These are phyloP conservation scores for Lentinula edodes DNA, from an alignment of 768 basidiomycete genomes.

Conservation along the genomic window DNA sequence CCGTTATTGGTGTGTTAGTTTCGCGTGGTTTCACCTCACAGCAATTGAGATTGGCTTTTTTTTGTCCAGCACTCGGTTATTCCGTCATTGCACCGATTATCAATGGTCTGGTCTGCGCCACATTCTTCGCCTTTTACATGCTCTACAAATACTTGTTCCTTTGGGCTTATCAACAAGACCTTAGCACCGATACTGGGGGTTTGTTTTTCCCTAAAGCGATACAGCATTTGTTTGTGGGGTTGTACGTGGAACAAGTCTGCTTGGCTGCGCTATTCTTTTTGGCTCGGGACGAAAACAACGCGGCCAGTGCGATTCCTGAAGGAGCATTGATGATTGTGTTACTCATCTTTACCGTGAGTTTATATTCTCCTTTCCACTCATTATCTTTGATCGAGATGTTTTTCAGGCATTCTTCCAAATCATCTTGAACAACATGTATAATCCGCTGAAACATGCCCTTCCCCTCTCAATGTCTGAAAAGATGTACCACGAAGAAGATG, in stretches of 20 bases:
- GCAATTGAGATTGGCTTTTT: too few species aligned
- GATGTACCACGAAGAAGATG: conserved; percentile 36
- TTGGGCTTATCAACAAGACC: conserved; percentile 54
- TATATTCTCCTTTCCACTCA: background rate
- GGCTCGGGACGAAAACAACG: conserved; percentile 44
- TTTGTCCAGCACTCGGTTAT: conserved; percentile 59
- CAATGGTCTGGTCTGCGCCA: conserved; percentile 78
- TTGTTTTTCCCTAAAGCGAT: conserved; percentile 94
- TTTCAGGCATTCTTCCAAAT: conserved; percentile 64
- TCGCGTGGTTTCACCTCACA: too few species aligned
- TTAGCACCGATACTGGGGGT: conserved; percentile 76
- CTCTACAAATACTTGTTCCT: conserved; percentile 87
- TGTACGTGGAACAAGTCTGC: conserved; percentile 89
- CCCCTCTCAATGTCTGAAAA: conserved; percentile 77
- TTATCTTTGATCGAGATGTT: background rate
- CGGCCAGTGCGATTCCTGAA: conserved; percentile 60
- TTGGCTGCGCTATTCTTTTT: conserved; percentile 90
- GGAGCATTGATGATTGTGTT: conserved; percentile 83
- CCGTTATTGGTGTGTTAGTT: conserved; percentile 66
- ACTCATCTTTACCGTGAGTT: conserved; percentile 73
- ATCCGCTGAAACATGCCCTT: conserved; percentile 67
- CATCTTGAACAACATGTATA: conserved; percentile 74
- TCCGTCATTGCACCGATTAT: conserved; percentile 90
- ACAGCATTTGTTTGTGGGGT: conserved; percentile 86
- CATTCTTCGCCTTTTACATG: conserved; percentile 81